Evolutionary conservation across 2,329 filamentous ascomycete species (phyloP).

Genomic region (Pestalotiopsis sp.): DNA sequence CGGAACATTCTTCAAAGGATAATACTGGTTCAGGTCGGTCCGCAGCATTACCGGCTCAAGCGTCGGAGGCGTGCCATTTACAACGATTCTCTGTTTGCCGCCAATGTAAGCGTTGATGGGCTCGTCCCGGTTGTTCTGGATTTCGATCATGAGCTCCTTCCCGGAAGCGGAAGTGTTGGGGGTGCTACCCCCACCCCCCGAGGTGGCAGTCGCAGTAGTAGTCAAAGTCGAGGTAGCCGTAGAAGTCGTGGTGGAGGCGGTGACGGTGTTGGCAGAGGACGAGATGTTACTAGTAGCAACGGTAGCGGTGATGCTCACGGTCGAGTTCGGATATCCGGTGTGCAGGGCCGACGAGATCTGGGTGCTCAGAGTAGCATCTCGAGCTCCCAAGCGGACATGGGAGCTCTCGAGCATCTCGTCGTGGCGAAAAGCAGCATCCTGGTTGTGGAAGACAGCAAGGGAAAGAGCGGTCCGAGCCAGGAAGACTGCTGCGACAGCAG

Average conservation of each 20-base stretch:
- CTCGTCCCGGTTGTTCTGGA: not conserved
- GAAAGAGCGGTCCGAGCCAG: not conserved
- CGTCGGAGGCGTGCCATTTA: not conserved
- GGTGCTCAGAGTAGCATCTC: not conserved
- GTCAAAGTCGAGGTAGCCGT: no score
- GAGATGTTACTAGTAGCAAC: no score
- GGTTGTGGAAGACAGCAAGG: not conserved
- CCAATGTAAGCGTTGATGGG: conserved; percentile 4
- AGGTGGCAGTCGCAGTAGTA: no score
- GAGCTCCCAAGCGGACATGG: not conserved
- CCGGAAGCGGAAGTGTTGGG: not conserved
- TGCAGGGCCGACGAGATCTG: no score
- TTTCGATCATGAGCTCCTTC: not conserved
- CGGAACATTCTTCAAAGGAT: not conserved
- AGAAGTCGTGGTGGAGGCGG: no score
- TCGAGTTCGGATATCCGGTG: no score
- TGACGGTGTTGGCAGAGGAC: no score
- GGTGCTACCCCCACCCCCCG: no score
- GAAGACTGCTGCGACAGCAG: not conserved
- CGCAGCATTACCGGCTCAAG: not conserved
- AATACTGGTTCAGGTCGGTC: not conserved
- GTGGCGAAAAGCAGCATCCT: not conserved
- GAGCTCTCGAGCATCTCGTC: not conserved
- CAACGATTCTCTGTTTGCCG: not conserved
- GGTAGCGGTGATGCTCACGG: no score